phyloP scores from a whole-genome alignment of 2,329 filamentous ascomycete genomes.

The Diplocarpon rosae region DNA sequence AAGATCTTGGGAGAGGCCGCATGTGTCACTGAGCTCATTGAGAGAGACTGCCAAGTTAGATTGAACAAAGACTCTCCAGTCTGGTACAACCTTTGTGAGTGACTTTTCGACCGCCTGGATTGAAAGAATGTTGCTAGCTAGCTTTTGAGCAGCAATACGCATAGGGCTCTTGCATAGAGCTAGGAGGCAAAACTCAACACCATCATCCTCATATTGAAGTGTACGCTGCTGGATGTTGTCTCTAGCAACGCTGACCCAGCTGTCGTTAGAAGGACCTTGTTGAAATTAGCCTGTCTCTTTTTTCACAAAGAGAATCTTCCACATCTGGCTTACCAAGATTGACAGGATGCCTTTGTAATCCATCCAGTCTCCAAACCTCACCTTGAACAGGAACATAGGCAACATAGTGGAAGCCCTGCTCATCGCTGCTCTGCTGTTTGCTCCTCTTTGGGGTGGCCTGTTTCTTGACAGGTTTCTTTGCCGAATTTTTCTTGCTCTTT shows the following conservation, averaged over 20 bases:
- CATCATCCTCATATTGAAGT: constrained; percentile 51
- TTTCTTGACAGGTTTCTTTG: constrained; percentile 29
- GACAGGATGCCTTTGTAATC: constrained; percentile 61
- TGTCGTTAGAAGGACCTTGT: constrained; percentile 27
- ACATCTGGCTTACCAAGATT: constrained; percentile 38
- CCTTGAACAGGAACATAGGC: constrained; percentile 72
- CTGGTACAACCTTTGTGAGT: constrained; percentile 29
- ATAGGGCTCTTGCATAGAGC: constrained; percentile 61
- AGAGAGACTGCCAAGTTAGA: constrained; percentile 1
- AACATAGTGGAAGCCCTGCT: constrained; percentile 76
- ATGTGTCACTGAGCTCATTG: constrained; percentile 4
- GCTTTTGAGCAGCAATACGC: constrained; percentile 21
- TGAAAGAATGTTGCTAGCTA: constrained; percentile 34
- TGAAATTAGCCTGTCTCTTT: constrained; percentile 4
- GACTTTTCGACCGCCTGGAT: constrained; percentile 31
- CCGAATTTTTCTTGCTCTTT: constrained; percentile 12
- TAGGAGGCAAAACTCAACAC: constrained; percentile 66
- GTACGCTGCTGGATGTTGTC: constrained; percentile 59
- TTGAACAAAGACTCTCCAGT: constrained; percentile 32
- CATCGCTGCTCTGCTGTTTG: constrained; percentile 36
- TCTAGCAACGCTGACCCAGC: constrained; percentile 58
- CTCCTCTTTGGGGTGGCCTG: constrained; percentile 8
- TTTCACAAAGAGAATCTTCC: background rate
- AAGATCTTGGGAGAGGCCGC: background rate
- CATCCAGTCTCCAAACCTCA: constrained; percentile 80